Base-by-base conservation (phyloP, 2,329 filamentous ascomycete genomes). In the Colletotrichum plurivorum region DNA sequence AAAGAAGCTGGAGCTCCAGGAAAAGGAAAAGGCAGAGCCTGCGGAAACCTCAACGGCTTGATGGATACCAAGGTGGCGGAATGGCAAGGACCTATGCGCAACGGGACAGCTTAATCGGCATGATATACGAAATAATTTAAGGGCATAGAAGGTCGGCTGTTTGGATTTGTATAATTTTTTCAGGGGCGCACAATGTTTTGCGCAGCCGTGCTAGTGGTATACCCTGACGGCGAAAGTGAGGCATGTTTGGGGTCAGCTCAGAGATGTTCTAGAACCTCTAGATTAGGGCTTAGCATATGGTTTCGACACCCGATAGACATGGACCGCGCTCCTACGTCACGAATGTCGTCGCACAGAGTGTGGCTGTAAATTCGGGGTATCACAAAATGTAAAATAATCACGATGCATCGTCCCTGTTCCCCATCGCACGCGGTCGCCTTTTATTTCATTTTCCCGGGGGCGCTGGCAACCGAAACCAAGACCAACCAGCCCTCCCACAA, bases 1-100 rank as follows among this genome's bases (percentile, higher is more conserved):
- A 76, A 87, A 86, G 73, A 90, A 88, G 77, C 75, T 93, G 58
- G 76, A 75, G 55, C 49, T 66, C 16, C 53, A 43, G 15, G 27
- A 52, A 56, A 54, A 43, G 27, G n/a, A 59, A 45, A 48, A 48
- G 56, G 10, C 54, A 12, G 49, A n/a, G 39, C 45, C 25, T 36
- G 27, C 41, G 15, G 46, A 53, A 41, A 2, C 51, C 13, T 18
- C 9, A 10, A 18, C 52, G 22, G 18, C 43, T 16, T 46, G 53
- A 15, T 20, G 43, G n/a, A 22, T 10, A 46, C 18, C 41, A n/a
- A 5, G 15, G 5, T 43, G 10, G 54, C 12, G 48, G 49, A 51
- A 16, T 27, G 39, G 53, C 27, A 7, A 27, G 2, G 52, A 16
- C 18, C 48, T 18, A 13, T 16, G 31, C 18, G 27, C 20, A 54